These are phyloP conservation scores for Dillenia turbinata DNA, from an alignment of 164 flowering plant species.

Conservation along the genomic window DNA sequence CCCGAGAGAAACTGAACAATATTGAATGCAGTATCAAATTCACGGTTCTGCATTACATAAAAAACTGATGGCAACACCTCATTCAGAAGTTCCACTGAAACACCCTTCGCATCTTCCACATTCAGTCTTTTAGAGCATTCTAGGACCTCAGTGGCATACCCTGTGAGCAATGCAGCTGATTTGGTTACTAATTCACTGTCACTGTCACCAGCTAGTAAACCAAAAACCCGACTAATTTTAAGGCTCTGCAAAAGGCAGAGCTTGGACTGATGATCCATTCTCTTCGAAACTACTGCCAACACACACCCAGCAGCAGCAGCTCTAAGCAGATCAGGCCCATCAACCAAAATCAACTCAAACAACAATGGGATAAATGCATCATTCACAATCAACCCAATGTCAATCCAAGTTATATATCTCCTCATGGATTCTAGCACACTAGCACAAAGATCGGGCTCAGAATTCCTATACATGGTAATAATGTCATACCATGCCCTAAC, in stretches of 20 bases:
- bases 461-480: conserved; percentile 53
- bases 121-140: conserved; percentile 73
- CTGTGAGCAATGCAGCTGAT: conserved; percentile 63
- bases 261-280: conserved; percentile 82
- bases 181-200: conserved; percentile 67
- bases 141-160: conserved; percentile 76
- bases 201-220: conserved; percentile 50
- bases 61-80: conserved; percentile 92
- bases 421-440: conserved; percentile 68
- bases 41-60: conserved; percentile 73
- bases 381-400: conserved; percentile 81
- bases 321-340: conserved; percentile 63
- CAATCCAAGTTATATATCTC: conserved; percentile 91
- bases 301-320: conserved; percentile 80
- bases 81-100: conserved; percentile 63
- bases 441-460: conserved; percentile 63
- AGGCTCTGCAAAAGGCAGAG: conserved; percentile 65
- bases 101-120: conserved; percentile 48
- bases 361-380: conserved; percentile 65
- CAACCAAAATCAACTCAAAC: conserved; percentile 70
- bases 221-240: conserved; percentile 69
- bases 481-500: conserved; percentile 88
- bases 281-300: conserved; percentile 66
- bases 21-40: conserved; percentile 65
- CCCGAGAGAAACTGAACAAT: conserved; percentile 74